phyloP scores from a whole-genome alignment of 2,329 filamentous ascomycete genomes.

The Neofusicoccum ribis region DNA sequence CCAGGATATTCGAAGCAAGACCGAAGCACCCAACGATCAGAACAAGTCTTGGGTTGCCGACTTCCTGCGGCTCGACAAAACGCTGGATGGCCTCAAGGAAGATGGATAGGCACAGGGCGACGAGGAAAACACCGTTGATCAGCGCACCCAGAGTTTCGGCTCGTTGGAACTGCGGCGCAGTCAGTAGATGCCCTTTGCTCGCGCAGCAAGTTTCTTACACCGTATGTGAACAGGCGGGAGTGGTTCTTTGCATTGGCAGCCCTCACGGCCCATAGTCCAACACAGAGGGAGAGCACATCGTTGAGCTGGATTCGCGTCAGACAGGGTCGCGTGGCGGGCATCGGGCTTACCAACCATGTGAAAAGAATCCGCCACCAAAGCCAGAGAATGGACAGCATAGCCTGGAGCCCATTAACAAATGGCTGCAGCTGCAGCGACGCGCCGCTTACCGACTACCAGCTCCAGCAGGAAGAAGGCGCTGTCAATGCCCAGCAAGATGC shows the following conservation, averaged over 20 bases:
- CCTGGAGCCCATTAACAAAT: constrained; percentile 45
- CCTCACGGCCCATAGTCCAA: constrained; percentile 93
- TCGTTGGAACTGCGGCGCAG: constrained; percentile 75
- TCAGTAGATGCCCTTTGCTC: background rate
- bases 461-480: constrained; percentile 87
- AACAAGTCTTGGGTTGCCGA: constrained; percentile 81
- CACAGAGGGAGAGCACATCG: constrained; percentile 90
- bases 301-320: constrained; percentile 64
- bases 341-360: constrained; percentile 73
- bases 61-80: constrained; percentile 86
- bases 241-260: constrained; percentile 76
- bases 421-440: background rate
- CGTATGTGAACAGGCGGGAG: constrained; percentile 93
- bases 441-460: constrained; percentile 64
- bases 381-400: constrained; percentile 85
- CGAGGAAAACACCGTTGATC: constrained; percentile 96
- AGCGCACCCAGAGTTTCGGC: constrained; percentile 95
- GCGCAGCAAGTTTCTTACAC: constrained; percentile 56
- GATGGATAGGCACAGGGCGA: constrained; percentile 94
- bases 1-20: constrained; percentile 82
- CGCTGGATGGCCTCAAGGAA: constrained; percentile 92
- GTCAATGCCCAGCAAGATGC: constrained; percentile 90
- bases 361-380: constrained; percentile 93
- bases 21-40: constrained; percentile 86
- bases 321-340: background rate